Percentiles rank a stretch among this genome's conserved stretches.
Evolutionary conservation across 1,139 yeast species (phyloP).

Genomic region (Suhomyces wounanorum): DNA sequence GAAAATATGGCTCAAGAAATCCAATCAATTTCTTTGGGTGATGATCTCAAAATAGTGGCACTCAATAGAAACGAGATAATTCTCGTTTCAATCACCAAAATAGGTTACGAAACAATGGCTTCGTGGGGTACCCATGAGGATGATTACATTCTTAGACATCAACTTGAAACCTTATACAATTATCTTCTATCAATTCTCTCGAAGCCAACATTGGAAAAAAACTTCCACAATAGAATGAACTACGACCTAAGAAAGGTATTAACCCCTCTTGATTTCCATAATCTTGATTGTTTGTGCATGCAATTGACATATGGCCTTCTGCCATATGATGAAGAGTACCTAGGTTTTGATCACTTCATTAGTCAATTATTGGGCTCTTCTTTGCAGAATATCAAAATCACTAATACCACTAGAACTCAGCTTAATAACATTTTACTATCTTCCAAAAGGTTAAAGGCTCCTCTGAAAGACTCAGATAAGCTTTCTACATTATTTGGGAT

Average conservation of each 20-base stretch:
- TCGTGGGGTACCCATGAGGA: conserved; percentile 26
- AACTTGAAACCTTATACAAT: conserved; percentile 72
- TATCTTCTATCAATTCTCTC: conserved; percentile 82
- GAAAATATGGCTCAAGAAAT: conserved; percentile 39
- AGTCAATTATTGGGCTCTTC: conserved; percentile 32
- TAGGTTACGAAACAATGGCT: conserved; percentile 32
- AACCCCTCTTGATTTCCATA: conserved; percentile 66
- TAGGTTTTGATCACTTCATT: conserved; percentile 30
- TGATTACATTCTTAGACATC: conserved; percentile 44
- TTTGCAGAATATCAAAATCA: conserved; percentile 34
- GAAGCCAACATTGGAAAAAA: conserved; percentile 67
- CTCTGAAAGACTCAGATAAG: conserved; percentile 10
- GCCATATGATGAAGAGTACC: conserved; percentile 10
- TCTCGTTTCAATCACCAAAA: conserved; percentile 69
- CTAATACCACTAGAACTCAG: conserved; percentile 37
- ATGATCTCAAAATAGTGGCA: conserved; percentile 56
- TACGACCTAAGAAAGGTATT: conserved; percentile 79
- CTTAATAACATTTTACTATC: conserved; percentile 31
- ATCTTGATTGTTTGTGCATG: conserved; percentile 61
- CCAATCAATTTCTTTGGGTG: conserved; percentile 29
- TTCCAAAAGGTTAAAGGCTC: conserved; percentile 24
- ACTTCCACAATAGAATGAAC: conserved; percentile 71
- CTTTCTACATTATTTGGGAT: conserved; percentile 11
- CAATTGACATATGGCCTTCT: conserved; percentile 46
- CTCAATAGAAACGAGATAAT: conserved; percentile 69